Base-by-base conservation (phyloP, 2,329 filamentous ascomycete species). In the Ambrosiella beaveri region DNA sequence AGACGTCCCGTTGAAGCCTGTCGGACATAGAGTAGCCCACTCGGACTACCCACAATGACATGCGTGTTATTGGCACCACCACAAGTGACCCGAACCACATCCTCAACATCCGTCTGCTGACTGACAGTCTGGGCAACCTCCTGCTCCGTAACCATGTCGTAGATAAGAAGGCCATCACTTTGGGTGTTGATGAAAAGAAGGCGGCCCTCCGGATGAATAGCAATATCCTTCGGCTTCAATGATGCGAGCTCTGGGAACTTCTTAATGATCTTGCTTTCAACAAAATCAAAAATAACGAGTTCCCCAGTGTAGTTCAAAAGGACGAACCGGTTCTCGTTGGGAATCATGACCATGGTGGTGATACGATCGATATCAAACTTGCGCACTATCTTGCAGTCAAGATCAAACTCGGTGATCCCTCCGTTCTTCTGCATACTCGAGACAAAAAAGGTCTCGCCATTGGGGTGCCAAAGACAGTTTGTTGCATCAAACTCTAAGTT, bases 51-150 rank as follows among this genome's bases (percentile, higher is more conserved):
- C 65, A 87, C 91, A 36, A 94, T 76, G 8, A 97, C 85, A 68
- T 96, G 96, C 67, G 85, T 90, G 71, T 96, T 89, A 60, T 87
- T 84, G 1, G 91, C 90, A 38, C 93, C 93, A 15, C 93, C 93
- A 70, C 96, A 93, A 0, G 77, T 74, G 65, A 84, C 86, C 55
- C 91, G 79, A 60, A 98, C 94, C 58, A 96, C 78, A 66, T 75
- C 95, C 1, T 84, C 73, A 85, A 83, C 3, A 91, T 74, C n/a
- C 83, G 74, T 38, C 84, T 54, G 95, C 75, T 27, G 27, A 27
- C 27, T 27, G 27, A 27, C 2, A 27, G 27, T 27, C 27, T 27
- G 62, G 86, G 79, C 8, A 93, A 83, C 66, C 86, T 81, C 13
- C 51, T n/a, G 12, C 9, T n/a, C 51, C 27, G 27, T 27, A 27